Base-by-base conservation (phyloP, 225 moss, liverwort and hornwort species). In the Polytrichum formosum region DNA sequence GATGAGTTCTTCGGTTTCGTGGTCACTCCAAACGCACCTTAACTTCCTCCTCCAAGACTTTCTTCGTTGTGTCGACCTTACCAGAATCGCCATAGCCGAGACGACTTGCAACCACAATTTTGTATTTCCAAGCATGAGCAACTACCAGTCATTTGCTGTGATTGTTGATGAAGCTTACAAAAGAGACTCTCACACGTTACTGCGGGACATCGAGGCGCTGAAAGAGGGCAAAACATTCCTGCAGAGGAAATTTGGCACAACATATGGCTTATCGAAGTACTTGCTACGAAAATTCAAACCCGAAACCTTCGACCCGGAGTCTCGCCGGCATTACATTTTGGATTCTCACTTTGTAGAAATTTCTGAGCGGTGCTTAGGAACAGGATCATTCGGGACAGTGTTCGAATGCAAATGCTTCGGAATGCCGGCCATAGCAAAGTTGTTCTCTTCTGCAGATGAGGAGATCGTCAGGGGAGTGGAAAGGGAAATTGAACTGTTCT, bases 371-470 rank as follows among this genome's bases (percentile, higher is more conserved):
- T 25, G 63, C 29, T 66, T 79, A 35, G 82, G 79, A 28, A 70
- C 63, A 25, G 79, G 82, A 10, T 74, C 82, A 3, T 23, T 70
- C 28, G 85, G 85, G 33, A 77, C 77, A 18, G 82, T 82, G 9
- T 77, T 69, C 27, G 82, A 85, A 58, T 85, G 82, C 75, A 85
- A 82, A 70, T 85, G 76, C 68, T 82, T 85, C 4, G 85, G 85
- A 67, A 66, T 79, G 77, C 72, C 74, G 26, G 82, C 72, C 21
- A 64, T 70, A 21, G 82, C 79, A 55, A 85, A 77, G 21, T 69
- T 76, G 70, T 58, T 79, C 46, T 26, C 73, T 25, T 7, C 46
- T 67, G 55, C 65, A 53, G 74, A 69, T 19, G 79, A 79, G 66
- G 71, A 79, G 22, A 19, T 73, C 35, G 54, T 84, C 70, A 76